These are phyloP conservation scores for Apiospora aurea DNA, from an alignment of 2,329 filamentous ascomycete species.

Conservation along the genomic window DNA sequence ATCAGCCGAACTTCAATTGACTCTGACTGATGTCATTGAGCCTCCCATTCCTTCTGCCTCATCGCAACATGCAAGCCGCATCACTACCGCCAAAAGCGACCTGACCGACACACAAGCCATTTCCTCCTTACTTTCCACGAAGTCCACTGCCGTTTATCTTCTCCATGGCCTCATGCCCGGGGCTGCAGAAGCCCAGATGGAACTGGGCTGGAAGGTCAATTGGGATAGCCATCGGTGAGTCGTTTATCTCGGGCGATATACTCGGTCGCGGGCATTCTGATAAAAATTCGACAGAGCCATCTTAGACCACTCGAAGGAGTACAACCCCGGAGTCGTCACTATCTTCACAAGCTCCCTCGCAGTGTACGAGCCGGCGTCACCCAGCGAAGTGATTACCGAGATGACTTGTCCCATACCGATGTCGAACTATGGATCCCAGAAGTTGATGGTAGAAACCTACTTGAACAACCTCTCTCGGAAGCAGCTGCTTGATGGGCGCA, in stretches of 20 bases:
- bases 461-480: slow-evolving; percentile 60
- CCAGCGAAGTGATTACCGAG: slow-evolving; percentile 52
- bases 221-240: slow-evolving; percentile 58
- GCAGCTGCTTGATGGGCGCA: slow-evolving; percentile 63
- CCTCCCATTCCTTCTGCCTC: slow-evolving; percentile 56
- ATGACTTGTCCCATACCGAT: slow-evolving; percentile 59
- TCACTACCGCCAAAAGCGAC: slow-evolving; percentile 39
- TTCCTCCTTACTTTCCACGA: slow-evolving; percentile 39
- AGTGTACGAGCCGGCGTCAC: slow-evolving; percentile 62
- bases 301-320: slow-evolving; percentile 56
- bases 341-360: slow-evolving; percentile 67
- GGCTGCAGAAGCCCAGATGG: slow-evolving; percentile 65
- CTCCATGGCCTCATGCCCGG: slow-evolving; percentile 71
- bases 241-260: neutral
- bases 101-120: slow-evolving; percentile 44
- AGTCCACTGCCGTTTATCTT: slow-evolving; percentile 59
- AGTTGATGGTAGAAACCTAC: slow-evolving; percentile 66
- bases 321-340: slow-evolving; percentile 57
- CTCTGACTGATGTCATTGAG: slow-evolving; percentile 63
- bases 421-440: slow-evolving; percentile 66
- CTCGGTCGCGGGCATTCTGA: neutral
- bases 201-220: slow-evolving; percentile 63
- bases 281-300: slow-evolving; percentile 39
- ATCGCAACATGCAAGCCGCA: slow-evolving; percentile 34
- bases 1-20: slow-evolving; percentile 49